Evolutionary conservation across 2,329 filamentous ascomycete genomes (phyloP).

Genomic region (Delphinella strobiligena): DNA sequence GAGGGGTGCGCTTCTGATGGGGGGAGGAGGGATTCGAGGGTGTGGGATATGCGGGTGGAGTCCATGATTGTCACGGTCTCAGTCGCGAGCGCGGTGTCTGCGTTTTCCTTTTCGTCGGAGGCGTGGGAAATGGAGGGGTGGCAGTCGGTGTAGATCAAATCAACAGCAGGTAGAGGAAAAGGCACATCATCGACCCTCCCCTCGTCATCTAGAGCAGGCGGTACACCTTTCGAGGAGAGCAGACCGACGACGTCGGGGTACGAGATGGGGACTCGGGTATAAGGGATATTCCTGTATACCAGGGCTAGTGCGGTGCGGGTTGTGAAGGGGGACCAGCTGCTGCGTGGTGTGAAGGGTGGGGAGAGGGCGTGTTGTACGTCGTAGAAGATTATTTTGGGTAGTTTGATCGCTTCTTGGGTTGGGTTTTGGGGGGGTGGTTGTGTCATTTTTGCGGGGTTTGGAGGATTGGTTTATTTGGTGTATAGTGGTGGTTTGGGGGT

Average conservation of each 20-base stretch:
- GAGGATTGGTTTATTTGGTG: no score
- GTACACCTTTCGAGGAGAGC: neutral
- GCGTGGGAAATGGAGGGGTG: no score
- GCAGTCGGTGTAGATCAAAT: neutral
- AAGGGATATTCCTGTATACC: neutral
- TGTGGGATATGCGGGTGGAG: neutral
- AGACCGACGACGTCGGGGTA: constrained; percentile 5
- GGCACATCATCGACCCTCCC: neutral
- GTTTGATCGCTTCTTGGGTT: neutral
- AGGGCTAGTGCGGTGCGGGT: constrained; percentile 1
- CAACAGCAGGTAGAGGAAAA: constrained; percentile 3
- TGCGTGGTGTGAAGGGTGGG: neutral
- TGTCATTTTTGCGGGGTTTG: no score
- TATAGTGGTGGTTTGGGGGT: no score
- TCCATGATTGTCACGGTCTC: constrained; percentile 3
- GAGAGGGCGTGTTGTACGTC: constrained; percentile 1
- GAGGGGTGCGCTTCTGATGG: neutral
- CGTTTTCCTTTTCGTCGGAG: no score
- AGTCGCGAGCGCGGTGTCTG: no score
- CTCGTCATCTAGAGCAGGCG: neutral
- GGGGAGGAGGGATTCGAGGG: neutral
- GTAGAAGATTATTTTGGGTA: constrained; percentile 2
- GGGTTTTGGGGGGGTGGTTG: no score
- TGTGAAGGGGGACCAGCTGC: constrained; percentile 5
- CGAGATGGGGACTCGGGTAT: constrained; percentile 1